Conservation (phyloP, 495 filamentous ascomycete species). For the Penicillium canariense region DNA sequence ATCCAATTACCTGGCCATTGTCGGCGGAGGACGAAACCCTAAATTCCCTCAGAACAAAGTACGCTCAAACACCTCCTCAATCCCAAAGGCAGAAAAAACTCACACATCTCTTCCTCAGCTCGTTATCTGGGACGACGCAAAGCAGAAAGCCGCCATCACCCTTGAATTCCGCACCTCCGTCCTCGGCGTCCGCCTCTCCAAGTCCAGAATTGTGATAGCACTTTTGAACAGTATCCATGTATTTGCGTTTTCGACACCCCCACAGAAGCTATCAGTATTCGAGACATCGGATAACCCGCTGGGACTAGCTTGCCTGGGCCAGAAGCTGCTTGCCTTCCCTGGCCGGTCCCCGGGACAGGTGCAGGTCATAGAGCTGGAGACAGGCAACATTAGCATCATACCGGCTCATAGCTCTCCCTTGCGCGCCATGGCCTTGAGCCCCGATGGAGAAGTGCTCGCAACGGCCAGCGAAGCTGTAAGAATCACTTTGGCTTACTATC, state of each 20-base stretch:
- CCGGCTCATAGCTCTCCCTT: slow-evolving; percentile 82
- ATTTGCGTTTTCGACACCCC: slow-evolving; percentile 77
- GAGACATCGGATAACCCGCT: slow-evolving; percentile 85
- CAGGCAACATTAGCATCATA: slow-evolving; percentile 87
- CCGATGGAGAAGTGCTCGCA: slow-evolving; percentile 76
- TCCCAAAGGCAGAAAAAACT: background rate
- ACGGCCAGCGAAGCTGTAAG: slow-evolving; percentile 85
- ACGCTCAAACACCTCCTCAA: slow-evolving; percentile 7
- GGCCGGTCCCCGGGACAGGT: slow-evolving; percentile 84
- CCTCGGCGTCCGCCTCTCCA: slow-evolving; percentile 73
- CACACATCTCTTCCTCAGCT: slow-evolving; percentile 45
- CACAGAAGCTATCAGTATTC: slow-evolving; percentile 68
- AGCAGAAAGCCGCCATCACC: slow-evolving; percentile 68
- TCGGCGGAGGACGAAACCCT: slow-evolving; percentile 83
- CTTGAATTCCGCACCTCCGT: slow-evolving; percentile 75
- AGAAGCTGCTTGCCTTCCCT: slow-evolving; percentile 74
- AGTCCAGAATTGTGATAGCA: slow-evolving; percentile 74
- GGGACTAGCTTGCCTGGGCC: slow-evolving; percentile 76
- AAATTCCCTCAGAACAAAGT: slow-evolving; percentile 89
- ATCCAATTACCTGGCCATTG: slow-evolving; percentile 83
- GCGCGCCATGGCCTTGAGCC: slow-evolving; percentile 75
- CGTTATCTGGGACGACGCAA: slow-evolving; percentile 89
- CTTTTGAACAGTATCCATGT: slow-evolving; percentile 80
- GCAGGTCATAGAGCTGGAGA: slow-evolving; percentile 80
- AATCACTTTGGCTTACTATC: background rate